These are phyloP conservation scores for Pseudogymnoascus sp. DNA, from an alignment of 2,329 filamentous ascomycete genomes.

Conservation along the genomic window DNA sequence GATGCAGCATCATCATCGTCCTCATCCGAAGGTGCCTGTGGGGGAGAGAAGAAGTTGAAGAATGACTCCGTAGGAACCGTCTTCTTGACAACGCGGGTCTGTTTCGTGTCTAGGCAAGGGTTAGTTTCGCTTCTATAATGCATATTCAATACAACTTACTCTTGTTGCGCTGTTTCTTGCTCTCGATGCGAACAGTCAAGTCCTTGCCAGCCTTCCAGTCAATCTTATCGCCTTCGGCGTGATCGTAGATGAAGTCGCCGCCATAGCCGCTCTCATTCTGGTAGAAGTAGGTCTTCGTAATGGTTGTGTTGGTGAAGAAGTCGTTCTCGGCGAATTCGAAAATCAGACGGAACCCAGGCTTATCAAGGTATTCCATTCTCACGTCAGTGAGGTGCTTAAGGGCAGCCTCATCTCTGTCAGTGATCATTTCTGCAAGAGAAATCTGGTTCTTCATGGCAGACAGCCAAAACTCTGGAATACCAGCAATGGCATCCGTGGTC, in stretches of 20 bases:
- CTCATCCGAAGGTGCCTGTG: constrained; percentile 69
- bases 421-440: constrained; percentile 96
- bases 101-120: constrained; percentile 74
- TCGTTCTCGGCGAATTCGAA: constrained; percentile 95
- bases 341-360: constrained; percentile 94
- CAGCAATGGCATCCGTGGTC: constrained; percentile 50
- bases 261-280: constrained; percentile 98
- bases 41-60: constrained; percentile 88
- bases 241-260: constrained; percentile 98
- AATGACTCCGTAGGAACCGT: constrained; percentile 98
- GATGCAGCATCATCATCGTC: constrained; percentile 68
- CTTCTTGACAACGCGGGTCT: constrained; percentile 98
- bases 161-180: constrained; percentile 99
- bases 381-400: constrained; percentile 87
- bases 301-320: constrained; percentile 93
- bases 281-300: constrained; percentile 98
- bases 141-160: constrained; percentile 53
- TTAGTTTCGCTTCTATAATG: background rate
- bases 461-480: constrained; percentile 98
- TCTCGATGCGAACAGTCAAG: constrained; percentile 88
- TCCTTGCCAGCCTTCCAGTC: constrained; percentile 94
- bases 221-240: constrained; percentile 96
- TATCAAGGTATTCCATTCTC: constrained; percentile 98
- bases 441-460: constrained; percentile 99
- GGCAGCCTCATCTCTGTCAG: constrained; percentile 89